Evolutionary conservation across 2,329 filamentous ascomycete genomes (phyloP).

Genomic region (Calonectria hongkongensis): DNA sequence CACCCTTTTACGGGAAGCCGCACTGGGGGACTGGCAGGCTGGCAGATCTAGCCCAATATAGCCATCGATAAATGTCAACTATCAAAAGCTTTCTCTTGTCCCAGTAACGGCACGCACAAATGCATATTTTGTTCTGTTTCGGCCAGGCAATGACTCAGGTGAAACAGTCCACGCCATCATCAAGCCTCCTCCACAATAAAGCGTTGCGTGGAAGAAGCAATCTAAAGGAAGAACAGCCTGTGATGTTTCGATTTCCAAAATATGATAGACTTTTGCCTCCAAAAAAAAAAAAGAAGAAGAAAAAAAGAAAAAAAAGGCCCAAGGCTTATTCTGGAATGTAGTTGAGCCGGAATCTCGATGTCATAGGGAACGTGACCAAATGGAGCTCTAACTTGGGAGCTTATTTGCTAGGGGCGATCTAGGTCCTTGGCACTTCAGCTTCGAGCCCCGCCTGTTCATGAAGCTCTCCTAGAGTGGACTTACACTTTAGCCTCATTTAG

Average conservation of each 20-base stretch:
- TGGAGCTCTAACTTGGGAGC: background rate
- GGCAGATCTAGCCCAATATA: background rate
- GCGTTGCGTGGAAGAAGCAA: background rate
- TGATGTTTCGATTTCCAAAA: background rate
- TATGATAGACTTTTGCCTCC: background rate
- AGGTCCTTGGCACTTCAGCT: background rate
- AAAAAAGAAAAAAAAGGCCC: background rate
- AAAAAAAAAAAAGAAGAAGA: background rate
- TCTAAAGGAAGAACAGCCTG: background rate
- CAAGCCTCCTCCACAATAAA: background rate
- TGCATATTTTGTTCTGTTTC: background rate
- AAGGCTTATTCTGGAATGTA: background rate
- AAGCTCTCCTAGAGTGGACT: conserved; percentile 13
- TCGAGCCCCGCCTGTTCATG: background rate
- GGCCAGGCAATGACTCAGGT: background rate
- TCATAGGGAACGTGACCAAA: background rate
- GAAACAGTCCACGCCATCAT: background rate
- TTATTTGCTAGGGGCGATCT: background rate
- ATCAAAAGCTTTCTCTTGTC: background rate
- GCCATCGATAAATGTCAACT: background rate
- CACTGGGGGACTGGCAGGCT: background rate
- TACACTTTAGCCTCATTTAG: background rate
- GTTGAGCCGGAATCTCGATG: background rate
- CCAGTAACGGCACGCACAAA: background rate
- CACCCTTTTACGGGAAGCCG: background rate